Percentiles rank a stretch among this genome's conserved stretches.
Conservation (phyloP, 1,139 yeast species). For the Yamadazyma dendronema region DNA sequence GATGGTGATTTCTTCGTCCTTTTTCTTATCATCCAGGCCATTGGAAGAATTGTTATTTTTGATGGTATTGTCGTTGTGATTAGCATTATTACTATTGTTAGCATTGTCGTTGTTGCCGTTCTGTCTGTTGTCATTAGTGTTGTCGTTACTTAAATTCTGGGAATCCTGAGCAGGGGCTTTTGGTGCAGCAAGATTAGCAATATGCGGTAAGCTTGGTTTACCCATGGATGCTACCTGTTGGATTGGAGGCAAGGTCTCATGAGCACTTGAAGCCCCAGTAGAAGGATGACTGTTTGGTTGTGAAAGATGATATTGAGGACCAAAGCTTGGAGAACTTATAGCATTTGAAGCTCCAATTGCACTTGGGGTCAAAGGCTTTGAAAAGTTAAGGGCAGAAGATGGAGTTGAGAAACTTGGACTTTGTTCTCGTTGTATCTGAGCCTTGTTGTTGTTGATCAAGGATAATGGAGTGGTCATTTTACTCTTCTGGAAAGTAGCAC, state of each 20-base stretch:
- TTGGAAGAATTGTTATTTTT: neutral
- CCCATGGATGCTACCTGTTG: constrained; percentile 23
- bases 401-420: constrained; percentile 31
- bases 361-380: constrained; percentile 14
- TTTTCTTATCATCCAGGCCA: constrained; percentile 2
- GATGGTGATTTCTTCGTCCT: constrained; percentile 45
- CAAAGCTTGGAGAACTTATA: constrained; percentile 42
- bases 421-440: constrained; percentile 17
- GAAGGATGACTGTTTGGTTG: constrained; percentile 6
- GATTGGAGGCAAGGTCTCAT: constrained; percentile 37
- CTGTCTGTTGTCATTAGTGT: constrained; percentile 1
- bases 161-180: neutral
- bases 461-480: constrained; percentile 20
- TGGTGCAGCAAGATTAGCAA: constrained; percentile 17
- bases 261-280: constrained; percentile 1
- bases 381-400: constrained; percentile 32
- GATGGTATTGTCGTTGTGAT: neutral
- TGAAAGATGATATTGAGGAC: constrained; percentile 40
- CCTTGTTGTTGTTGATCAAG: constrained; percentile 24
- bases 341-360: constrained; percentile 15
- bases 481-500: constrained; percentile 37
- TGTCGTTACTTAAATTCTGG: neutral
- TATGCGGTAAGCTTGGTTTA: constrained; percentile 26
- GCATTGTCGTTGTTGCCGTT: neutral
- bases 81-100: neutral